Evolutionary conservation across 495 filamentous ascomycete genomes (phyloP).

Genomic region (Penicillium soppii): DNA sequence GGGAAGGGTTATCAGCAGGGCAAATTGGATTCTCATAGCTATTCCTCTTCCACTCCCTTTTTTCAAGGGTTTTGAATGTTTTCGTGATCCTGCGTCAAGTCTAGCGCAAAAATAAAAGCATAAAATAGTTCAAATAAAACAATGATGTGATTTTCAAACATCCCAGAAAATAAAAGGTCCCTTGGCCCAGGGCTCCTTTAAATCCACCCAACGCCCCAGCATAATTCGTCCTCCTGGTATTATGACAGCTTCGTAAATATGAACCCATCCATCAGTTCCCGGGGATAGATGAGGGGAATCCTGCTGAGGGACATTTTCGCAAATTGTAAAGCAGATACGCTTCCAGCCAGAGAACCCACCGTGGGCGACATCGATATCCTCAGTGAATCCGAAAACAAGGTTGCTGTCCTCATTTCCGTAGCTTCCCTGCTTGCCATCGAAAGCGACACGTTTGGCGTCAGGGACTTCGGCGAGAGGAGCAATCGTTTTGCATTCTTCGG

Average conservation of each 20-base stretch:
- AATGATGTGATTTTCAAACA: too few species aligned
- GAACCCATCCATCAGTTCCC: constrained; percentile 26
- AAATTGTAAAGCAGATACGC: constrained; percentile 44
- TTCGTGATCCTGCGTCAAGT: too few species aligned
- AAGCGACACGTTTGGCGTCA: constrained; percentile 15
- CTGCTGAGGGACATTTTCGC: background rate
- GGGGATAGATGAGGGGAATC: background rate
- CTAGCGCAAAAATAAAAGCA: too few species aligned
- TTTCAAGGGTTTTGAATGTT: too few species aligned
- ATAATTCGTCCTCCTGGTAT: constrained; percentile 48
- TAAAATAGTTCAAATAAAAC: too few species aligned
- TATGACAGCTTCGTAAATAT: constrained; percentile 50
- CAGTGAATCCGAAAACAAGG: constrained; percentile 31
- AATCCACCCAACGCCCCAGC: constrained; percentile 48
- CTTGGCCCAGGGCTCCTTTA: constrained; percentile 19
- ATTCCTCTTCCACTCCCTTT: too few species aligned
- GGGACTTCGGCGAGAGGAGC: constrained; percentile 7
- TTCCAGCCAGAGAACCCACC: constrained; percentile 38
- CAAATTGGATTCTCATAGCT: too few species aligned
- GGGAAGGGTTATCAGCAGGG: too few species aligned
- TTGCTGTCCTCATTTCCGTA: constrained; percentile 11
- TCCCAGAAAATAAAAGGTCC: constrained; percentile 61
- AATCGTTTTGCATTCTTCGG: constrained; percentile 18
- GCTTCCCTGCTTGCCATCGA: constrained; percentile 23
- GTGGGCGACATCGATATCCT: constrained; percentile 23